Evolutionary conservation across 305 asterid species (phyloP).

Genomic region (Galium porrigens): DNA sequence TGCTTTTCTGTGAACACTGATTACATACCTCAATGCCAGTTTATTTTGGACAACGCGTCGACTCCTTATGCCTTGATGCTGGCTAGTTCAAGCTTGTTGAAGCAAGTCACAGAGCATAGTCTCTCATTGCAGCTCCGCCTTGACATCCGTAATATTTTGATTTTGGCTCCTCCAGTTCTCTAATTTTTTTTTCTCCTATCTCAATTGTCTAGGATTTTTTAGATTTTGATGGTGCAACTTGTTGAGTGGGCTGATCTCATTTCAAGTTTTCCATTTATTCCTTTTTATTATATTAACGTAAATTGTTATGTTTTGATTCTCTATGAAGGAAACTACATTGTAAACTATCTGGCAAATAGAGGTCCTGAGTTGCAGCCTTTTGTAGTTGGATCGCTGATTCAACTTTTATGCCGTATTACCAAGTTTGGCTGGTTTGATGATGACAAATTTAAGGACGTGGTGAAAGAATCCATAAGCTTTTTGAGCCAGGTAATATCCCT

Average conservation of each 20-base stretch:
- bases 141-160: constrained; percentile 72
- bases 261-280: neutral
- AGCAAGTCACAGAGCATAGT: constrained; percentile 95
- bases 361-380: constrained; percentile 92
- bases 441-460: constrained; percentile 81
- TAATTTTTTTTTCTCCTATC: too few species aligned
- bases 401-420: constrained; percentile 84
- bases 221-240: neutral
- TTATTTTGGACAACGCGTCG: constrained; percentile 88
- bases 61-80: constrained; percentile 97
- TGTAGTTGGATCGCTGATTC: constrained; percentile 80
- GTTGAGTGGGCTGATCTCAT: neutral
- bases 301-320: constrained; percentile 24
- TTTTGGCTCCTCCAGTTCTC: constrained; percentile 9
- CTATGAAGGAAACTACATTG: constrained; percentile 88
- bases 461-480: constrained; percentile 72
- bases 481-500: constrained; percentile 60
- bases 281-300: neutral
- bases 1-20: constrained; percentile 89
- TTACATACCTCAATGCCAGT: constrained; percentile 95
- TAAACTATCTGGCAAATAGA: constrained; percentile 89
- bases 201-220: neutral
- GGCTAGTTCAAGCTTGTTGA: constrained; percentile 99
- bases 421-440: constrained; percentile 98
- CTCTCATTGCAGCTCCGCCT: constrained; percentile 95